These are phyloP conservation scores for Scalesia atractyloides DNA, from an alignment of 129 eudicot species.

Conservation along the genomic window DNA sequence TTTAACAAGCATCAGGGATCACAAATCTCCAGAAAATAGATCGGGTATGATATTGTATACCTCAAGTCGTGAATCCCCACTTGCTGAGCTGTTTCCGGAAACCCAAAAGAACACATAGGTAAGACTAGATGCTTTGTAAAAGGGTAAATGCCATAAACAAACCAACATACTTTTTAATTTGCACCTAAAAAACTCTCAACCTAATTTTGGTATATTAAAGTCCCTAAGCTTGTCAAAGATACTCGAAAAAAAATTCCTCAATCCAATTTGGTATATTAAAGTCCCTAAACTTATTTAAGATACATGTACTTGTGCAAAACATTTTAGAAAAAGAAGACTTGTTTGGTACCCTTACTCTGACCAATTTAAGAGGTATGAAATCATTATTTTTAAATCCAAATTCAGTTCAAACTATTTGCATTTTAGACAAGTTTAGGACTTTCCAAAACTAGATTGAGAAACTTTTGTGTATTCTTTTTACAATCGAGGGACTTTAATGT, in stretches of 20 bases:
- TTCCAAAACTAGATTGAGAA: too few species aligned
- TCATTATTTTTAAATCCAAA: not conserved
- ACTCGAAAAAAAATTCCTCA: not conserved
- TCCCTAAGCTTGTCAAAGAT: not conserved
- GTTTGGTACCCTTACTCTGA: not conserved
- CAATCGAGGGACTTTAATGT: too few species aligned
- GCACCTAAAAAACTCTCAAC: too few species aligned
- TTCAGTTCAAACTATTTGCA: not conserved
- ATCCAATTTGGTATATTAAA: not conserved
- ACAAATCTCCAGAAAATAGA: constrained; percentile 2
- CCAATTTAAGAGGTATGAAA: not conserved
- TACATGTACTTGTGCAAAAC: not conserved
- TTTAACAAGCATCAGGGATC: too few species aligned
- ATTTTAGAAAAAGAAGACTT: too few species aligned
- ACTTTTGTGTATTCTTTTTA: too few species aligned
- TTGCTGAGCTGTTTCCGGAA: constrained; percentile 42
- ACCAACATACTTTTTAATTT: too few species aligned
- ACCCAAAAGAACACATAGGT: constrained; percentile 11
- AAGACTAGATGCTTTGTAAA: not conserved
- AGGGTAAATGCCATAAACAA: too few species aligned
- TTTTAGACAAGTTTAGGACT: too few species aligned
- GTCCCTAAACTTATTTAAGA: not conserved
- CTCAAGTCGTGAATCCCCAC: constrained; percentile 64
- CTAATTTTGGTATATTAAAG: not conserved
- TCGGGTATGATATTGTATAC: constrained; percentile 26